Percentiles rank a stretch among this genome's conserved stretches.
phyloP scores from a whole-genome alignment of 805 yeast genomes.

The Scheffersomyces stipitis region DNA sequence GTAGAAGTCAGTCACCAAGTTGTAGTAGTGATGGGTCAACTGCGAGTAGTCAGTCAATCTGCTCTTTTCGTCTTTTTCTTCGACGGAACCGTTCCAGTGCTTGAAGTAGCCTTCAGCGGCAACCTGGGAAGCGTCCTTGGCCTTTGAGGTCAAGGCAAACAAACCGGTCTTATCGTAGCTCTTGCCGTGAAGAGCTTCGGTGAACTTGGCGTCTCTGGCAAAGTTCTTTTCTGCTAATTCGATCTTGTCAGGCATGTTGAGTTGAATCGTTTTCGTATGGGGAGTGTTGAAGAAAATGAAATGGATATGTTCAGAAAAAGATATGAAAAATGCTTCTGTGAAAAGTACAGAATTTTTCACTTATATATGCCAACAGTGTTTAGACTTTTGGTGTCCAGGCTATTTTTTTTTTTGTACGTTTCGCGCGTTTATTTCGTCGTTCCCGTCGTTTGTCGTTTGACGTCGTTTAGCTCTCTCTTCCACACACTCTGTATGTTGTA shows the following conservation, averaged over 20 bases:
- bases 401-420: too few relatives aligned
- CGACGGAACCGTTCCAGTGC: conserved; percentile 94
- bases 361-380: too few relatives aligned
- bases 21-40: conserved; percentile 92
- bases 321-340: too few relatives aligned
- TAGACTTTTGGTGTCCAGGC: too few relatives aligned
- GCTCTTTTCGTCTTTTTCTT: conserved; percentile 64
- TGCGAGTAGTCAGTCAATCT: conserved; percentile 86
- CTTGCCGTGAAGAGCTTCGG: conserved; percentile 84
- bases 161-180: conserved; percentile 68
- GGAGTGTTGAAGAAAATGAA: too few relatives aligned
- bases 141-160: conserved; percentile 72
- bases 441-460: too few relatives aligned
- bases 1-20: conserved; percentile 95
- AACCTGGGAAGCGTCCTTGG: conserved; percentile 70
- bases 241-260: conserved; percentile 14
- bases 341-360: too few relatives aligned
- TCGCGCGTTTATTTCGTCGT: too few relatives aligned
- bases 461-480: too few relatives aligned
- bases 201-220: conserved; percentile 66
- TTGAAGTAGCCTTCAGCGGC: conserved; percentile 90
- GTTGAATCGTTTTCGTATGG: too few relatives aligned
- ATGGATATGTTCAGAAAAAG: too few relatives aligned
- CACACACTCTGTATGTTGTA: too few relatives aligned
- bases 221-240: conserved; percentile 50